These are phyloP conservation scores for Bryoglossum gracile DNA, from an alignment of 495 filamentous ascomycete genomes.

Conservation along the genomic window DNA sequence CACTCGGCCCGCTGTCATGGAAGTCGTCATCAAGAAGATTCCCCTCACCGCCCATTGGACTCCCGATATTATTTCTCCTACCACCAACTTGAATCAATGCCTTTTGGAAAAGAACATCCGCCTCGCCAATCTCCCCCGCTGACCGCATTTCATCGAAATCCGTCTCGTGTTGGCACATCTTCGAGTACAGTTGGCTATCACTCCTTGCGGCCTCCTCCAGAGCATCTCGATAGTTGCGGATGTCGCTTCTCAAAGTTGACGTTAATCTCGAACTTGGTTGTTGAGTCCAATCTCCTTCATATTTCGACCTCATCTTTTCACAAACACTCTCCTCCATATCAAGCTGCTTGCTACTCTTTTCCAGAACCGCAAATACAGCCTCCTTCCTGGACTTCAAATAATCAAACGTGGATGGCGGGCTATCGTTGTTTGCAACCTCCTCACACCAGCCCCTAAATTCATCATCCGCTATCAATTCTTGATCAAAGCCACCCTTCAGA, in stretches of 20 bases:
- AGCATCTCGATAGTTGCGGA: constrained; percentile 77
- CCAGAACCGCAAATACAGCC: constrained; percentile 59
- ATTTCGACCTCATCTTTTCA: constrained; percentile 98
- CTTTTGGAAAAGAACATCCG: constrained; percentile 80
- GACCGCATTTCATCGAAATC: constrained; percentile 95
- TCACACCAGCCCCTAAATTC: constrained; percentile 92
- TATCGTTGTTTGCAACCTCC: constrained; percentile 77
- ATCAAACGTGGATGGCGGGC: constrained; percentile 66
- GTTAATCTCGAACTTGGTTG: constrained; percentile 89
- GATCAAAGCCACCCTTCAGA: constrained; percentile 86
- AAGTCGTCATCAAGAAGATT: constrained; percentile 89
- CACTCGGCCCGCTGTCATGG: constrained; percentile 67
- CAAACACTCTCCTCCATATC: constrained; percentile 97
- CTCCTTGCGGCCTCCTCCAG: constrained; percentile 84
- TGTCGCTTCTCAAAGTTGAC: constrained; percentile 75
- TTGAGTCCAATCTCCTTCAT: constrained; percentile 92
- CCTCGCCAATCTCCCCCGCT: constrained; percentile 81
- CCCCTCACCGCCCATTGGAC: constrained; percentile 56
- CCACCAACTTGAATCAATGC: constrained; percentile 62
- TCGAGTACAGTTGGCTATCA: constrained; percentile 76
- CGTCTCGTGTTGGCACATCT: constrained; percentile 71
- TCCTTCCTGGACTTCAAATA: constrained; percentile 69
- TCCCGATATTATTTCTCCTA: constrained; percentile 42
- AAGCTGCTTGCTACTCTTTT: constrained; percentile 74
- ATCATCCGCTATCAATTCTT: constrained; percentile 79